Conservation (phyloP, 306 rosid genomes). For the Dicorynia guianensis region DNA sequence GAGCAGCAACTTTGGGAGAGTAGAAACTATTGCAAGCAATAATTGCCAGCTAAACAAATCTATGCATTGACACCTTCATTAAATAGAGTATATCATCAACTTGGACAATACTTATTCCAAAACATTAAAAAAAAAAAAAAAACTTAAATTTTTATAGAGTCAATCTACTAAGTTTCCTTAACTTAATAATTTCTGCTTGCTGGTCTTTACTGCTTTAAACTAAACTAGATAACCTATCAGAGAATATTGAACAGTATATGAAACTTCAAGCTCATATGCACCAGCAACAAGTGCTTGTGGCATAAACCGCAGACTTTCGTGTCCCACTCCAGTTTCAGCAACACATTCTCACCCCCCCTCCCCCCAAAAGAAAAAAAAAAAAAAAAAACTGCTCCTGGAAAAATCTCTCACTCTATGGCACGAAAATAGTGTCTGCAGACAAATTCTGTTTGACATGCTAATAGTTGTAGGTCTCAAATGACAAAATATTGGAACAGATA, state of each 20-base stretch:
- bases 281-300: slow-evolving; percentile 5
- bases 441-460: neutral
- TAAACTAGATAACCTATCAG: neutral
- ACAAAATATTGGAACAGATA: slow-evolving; percentile 11
- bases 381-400: too few relatives aligned
- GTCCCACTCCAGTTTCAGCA: neutral
- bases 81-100: neutral
- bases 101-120: neutral
- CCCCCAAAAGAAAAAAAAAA: neutral
- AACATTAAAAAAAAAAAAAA: slow-evolving; percentile 22
- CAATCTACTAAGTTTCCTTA: neutral
- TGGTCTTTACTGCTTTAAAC: neutral
- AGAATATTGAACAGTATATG: neutral
- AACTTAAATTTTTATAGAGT: neutral
- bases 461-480: slow-evolving; percentile 18
- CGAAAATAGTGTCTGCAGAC: too few relatives aligned
- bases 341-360: neutral
- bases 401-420: too few relatives aligned
- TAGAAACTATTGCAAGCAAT: slow-evolving; percentile 18
- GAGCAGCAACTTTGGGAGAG: slow-evolving; percentile 11
- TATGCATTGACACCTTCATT: slow-evolving; percentile 15
- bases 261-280: slow-evolving; percentile 8
- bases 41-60: neutral
- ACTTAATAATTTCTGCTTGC: neutral
- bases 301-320: slow-evolving; percentile 6